Base-by-base conservation (phyloP, 2,329 filamentous ascomycete species). In the Coleophoma crateriformis region DNA sequence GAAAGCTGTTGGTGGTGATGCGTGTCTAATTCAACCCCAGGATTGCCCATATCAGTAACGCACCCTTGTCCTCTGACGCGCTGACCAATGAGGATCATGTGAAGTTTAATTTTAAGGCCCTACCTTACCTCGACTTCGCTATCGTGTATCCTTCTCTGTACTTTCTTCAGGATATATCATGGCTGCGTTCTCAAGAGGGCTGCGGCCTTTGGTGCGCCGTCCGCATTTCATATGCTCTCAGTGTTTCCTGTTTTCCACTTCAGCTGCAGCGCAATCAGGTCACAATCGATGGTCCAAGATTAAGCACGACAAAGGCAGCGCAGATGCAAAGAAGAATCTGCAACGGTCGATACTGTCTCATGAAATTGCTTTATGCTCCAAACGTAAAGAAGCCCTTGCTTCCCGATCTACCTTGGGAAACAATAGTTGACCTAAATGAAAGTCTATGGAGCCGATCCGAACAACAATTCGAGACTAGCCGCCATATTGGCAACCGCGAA, bases 271-370 rank as follows among this genome's bases (percentile, higher is more conserved):
- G 13, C 68, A 71, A 53, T 84, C 86, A 20, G 90, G 90, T 13
- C 90, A 96, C 71, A 96, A 86, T 68, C 87, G 90, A 66, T 99
- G 94, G 94, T 90, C 90, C 50, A 95, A 94, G 63, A 97, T 96
- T 71, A 88, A 86, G 64, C 94, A 97, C 68, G 90, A 94, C 68
- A 99, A 99, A 69, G 90, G 86, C 46, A 88, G 85, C 54, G 87
- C 85, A 50, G 94, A 99, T 67, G 78, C 78, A 51, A 84, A 85
- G 59, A 96, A 91, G 69, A 89, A 83, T 68, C 78, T 78, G 40
- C 77, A 85, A 58, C 84, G 90, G 32, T 80, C 77, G 43, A 68
- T 76, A 41, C 79, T 95, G 59, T 77, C 85, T 19, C 84, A 88
- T 58, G 81, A 86, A 52, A 85, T 97, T 50, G 80, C 84, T 45